phyloP scores from a whole-genome alignment of 805 yeast genomes.

The Wickerhamiella azyma region DNA sequence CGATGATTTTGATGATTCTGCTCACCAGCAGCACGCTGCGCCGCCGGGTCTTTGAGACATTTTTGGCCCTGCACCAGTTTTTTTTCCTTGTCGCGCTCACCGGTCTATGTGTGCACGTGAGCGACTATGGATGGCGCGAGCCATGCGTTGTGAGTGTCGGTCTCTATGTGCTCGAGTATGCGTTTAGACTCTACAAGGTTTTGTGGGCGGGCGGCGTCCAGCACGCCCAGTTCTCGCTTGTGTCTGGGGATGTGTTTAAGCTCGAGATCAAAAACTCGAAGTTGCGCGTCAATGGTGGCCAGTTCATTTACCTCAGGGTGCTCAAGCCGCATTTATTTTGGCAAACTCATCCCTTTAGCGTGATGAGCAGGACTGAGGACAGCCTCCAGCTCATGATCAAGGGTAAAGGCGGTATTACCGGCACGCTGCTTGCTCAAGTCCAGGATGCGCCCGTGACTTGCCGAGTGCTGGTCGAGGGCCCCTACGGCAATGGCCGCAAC shows the following conservation, averaged over 20 bases:
- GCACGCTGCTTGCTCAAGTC: neutral
- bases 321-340: slow-evolving; percentile 40
- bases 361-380: slow-evolving; percentile 20
- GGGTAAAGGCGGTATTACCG: slow-evolving; percentile 37
- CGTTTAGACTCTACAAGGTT: slow-evolving; percentile 41
- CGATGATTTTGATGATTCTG: slow-evolving; percentile 29
- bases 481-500: slow-evolving; percentile 40
- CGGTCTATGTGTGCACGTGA: slow-evolving; percentile 39
- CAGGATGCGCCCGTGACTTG: neutral
- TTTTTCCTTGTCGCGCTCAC: slow-evolving; percentile 14
- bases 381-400: slow-evolving; percentile 35
- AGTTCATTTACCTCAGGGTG: slow-evolving; percentile 42
- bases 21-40: slow-evolving; percentile 41
- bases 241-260: slow-evolving; percentile 27
- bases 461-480: slow-evolving; percentile 45
- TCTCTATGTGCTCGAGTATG: slow-evolving; percentile 59
- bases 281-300: slow-evolving; percentile 27
- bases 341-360: slow-evolving; percentile 66
- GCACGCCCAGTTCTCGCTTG: slow-evolving; percentile 17
- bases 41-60: slow-evolving; percentile 40
- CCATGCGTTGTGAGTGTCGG: slow-evolving; percentile 42
- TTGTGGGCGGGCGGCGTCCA: slow-evolving; percentile 40
- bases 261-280: slow-evolving; percentile 19
- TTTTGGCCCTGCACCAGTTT: slow-evolving; percentile 36
- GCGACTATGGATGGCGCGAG: slow-evolving; percentile 45